A percentile compares a stretch with the other conserved stretches of the same genome.
Evolutionary conservation across 2,329 filamentous ascomycete genomes (phyloP).

Genomic region (Aureobasidium sp.): DNA sequence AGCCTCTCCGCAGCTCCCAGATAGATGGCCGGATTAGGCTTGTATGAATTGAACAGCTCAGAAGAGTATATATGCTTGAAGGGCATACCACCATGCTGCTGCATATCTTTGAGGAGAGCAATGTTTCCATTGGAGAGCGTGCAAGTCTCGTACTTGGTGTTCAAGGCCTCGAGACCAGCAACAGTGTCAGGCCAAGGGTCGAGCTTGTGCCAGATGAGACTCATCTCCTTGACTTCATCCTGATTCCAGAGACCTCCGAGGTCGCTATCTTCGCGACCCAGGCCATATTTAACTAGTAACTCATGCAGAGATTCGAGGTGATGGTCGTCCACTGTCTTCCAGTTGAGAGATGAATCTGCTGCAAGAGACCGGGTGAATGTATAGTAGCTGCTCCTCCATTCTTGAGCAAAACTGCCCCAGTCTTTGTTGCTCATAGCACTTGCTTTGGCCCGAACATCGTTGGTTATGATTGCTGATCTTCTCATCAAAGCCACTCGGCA

Average conservation of each 20-base stretch:
- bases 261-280: conserved; percentile 15
- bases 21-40: conserved; percentile 62
- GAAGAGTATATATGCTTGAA: conserved; percentile 58
- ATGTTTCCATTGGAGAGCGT: conserved; percentile 71
- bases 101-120: conserved; percentile 57
- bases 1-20: conserved; percentile 56
- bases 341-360: conserved; percentile 37
- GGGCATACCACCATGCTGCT: conserved; percentile 48
- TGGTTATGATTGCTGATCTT: conserved; percentile 37
- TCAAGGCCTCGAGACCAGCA: conserved; percentile 48
- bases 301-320: conserved; percentile 54
- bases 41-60: conserved; percentile 66
- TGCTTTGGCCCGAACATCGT: conserved; percentile 41
- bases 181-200: conserved; percentile 59
- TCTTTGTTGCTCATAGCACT: conserved; percentile 46
- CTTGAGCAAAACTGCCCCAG: conserved; percentile 58
- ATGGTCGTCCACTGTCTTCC: conserved; percentile 66
- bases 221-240: conserved; percentile 34
- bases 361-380: conserved; percentile 47
- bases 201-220: conserved; percentile 64
- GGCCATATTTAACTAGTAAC: conserved; percentile 46
- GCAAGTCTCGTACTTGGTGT: conserved; percentile 47
- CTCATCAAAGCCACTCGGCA: conserved; percentile 43
- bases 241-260: conserved; percentile 46
- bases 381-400: conserved; percentile 55